Conservation (phyloP, 2,329 filamentous ascomycete genomes). For the Dactylella cylindrospora region DNA sequence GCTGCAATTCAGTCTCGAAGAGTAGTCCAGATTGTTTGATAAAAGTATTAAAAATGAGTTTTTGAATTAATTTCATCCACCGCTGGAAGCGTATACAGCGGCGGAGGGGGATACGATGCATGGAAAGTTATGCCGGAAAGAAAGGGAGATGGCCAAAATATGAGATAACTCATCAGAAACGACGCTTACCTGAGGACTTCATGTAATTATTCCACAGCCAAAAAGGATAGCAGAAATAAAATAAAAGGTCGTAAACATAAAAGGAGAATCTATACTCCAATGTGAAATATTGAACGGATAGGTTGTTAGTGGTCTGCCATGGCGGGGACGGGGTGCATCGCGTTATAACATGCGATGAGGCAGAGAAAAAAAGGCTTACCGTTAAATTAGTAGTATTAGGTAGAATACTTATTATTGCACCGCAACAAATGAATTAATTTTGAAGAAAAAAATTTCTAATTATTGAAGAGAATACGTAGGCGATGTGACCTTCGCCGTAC, state of each 20-base stretch:
- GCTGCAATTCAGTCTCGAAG: background rate
- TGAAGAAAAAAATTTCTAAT: background rate
- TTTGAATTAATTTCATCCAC: background rate
- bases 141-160: background rate
- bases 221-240: slow-evolving; percentile 1
- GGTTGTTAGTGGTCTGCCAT: background rate
- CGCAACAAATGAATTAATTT: background rate
- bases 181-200: slow-evolving; percentile 6
- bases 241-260: slow-evolving; percentile 11
- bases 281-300: background rate
- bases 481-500: slow-evolving; percentile 21
- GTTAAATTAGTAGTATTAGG: background rate
- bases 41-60: background rate
- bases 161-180: background rate
- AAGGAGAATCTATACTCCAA: slow-evolving; percentile 2
- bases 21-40: background rate
- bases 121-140: slow-evolving; percentile 4
- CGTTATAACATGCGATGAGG: slow-evolving; percentile 1
- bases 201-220: background rate
- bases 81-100: background rate
- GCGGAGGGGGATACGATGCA: slow-evolving; percentile 11
- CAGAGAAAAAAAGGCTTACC: slow-evolving; percentile 7
- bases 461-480: background rate
- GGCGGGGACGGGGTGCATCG: no score
- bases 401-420: background rate